Percentiles rank a stretch among this genome's conserved stretches.
Conservation (phyloP, 352 stramenopile genomes). For the Elongisporangium prolatum region DNA sequence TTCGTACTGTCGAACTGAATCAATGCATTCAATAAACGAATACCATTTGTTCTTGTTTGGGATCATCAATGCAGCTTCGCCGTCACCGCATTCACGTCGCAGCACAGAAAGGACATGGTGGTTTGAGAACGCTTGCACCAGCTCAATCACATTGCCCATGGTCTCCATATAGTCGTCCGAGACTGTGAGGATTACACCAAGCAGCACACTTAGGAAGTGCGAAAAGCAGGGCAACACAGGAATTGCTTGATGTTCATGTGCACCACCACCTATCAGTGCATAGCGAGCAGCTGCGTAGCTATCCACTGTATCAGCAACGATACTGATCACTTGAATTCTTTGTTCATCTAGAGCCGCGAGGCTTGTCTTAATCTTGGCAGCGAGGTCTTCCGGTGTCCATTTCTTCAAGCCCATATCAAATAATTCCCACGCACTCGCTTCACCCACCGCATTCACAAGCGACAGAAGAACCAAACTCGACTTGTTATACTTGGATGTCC, state of each 20-base stretch:
- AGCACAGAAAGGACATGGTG: slow-evolving; percentile 46
- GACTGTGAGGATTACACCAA: slow-evolving; percentile 58
- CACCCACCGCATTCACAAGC: slow-evolving; percentile 59
- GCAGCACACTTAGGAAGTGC: slow-evolving; percentile 40
- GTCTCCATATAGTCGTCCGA: slow-evolving; percentile 40
- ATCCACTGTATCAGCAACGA: slow-evolving; percentile 54
- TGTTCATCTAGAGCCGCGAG: slow-evolving; percentile 37
- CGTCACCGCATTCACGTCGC: slow-evolving; percentile 57
- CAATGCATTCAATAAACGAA: slow-evolving; percentile 76
- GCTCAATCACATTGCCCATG: slow-evolving; percentile 63
- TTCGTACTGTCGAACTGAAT: slow-evolving; percentile 76
- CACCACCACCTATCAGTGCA: slow-evolving; percentile 24
- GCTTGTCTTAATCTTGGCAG: slow-evolving; percentile 42
- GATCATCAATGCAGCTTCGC: slow-evolving; percentile 45
- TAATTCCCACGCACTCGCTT: slow-evolving; percentile 52
- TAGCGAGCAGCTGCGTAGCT: slow-evolving; percentile 34
- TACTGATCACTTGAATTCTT: slow-evolving; percentile 62
- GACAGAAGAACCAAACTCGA: slow-evolving; percentile 60
- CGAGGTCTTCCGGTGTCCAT: slow-evolving; percentile 29
- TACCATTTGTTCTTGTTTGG: slow-evolving; percentile 51
- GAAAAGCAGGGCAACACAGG: slow-evolving; percentile 59
- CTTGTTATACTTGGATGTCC: slow-evolving; percentile 42
- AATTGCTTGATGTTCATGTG: slow-evolving; percentile 33
- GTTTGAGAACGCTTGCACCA: slow-evolving; percentile 65
- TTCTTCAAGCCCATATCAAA: slow-evolving; percentile 50